Evolutionary conservation across 106 monocot genomes (phyloP).

Genomic region (Acorus calamus): DNA sequence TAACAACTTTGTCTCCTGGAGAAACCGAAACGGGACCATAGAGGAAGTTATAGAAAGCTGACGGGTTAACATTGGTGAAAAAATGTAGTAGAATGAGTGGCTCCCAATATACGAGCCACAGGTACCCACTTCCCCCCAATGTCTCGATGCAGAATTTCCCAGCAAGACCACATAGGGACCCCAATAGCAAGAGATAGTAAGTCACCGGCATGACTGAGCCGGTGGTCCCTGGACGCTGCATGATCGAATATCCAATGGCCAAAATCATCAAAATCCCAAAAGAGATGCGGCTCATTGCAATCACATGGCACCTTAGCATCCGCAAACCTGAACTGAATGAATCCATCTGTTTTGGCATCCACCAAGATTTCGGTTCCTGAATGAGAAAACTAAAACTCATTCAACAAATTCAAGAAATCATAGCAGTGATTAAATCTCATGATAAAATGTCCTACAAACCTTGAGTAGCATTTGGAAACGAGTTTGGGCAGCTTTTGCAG

Average conservation of each 20-base stretch:
- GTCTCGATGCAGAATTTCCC: conserved; percentile 84
- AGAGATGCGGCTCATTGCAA: conserved; percentile 41
- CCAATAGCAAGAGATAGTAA: conserved; percentile 61
- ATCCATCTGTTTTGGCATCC: conserved; percentile 68
- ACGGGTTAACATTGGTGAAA: conserved; percentile 49
- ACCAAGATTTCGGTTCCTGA: conserved; percentile 73
- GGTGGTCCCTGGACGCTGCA: conserved; percentile 43
- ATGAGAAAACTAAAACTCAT: background rate
- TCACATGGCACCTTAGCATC: conserved; percentile 53
- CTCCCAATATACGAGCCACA: conserved; percentile 85
- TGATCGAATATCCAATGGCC: conserved; percentile 44
- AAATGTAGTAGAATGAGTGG: conserved; percentile 67
- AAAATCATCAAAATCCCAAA: conserved; percentile 77
- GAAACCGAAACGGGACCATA: conserved; percentile 42
- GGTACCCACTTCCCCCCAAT: conserved; percentile 66
- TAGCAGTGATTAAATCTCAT: background rate
- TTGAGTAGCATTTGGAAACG: background rate
- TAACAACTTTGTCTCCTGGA: conserved; percentile 1
- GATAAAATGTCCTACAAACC: background rate
- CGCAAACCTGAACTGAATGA: conserved; percentile 57
- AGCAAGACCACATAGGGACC: conserved; percentile 50
- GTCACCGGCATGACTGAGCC: conserved; percentile 73
- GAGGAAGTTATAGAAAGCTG: conserved; percentile 33
- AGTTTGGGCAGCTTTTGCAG: no score
- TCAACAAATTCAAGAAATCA: background rate